Evolutionary conservation across 495 filamentous ascomycete species (phyloP).

Genomic region (Penicillium desertorum): DNA sequence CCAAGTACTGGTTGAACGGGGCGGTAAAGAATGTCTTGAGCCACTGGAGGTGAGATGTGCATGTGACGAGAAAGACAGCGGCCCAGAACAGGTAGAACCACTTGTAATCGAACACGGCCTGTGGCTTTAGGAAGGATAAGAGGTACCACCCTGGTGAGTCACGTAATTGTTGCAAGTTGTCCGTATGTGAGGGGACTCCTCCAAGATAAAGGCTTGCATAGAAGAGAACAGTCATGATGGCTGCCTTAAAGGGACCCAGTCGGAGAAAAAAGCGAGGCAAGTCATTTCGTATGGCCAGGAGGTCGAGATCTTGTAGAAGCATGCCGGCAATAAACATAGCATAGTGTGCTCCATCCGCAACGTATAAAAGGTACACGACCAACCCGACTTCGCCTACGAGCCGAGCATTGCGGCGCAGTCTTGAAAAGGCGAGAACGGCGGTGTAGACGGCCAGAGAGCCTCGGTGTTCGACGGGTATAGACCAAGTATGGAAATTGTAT

Average conservation of each 20-base stretch:
- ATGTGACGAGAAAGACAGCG: conserved; percentile 40
- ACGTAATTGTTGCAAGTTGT: conserved; percentile 19
- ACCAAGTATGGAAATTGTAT: conserved; percentile 50
- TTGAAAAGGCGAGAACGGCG: conserved; percentile 37
- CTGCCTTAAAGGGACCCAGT: conserved; percentile 39
- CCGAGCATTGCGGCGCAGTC: conserved; percentile 36
- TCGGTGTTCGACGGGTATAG: conserved; percentile 51
- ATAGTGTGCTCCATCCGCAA: conserved; percentile 44
- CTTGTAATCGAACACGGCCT: conserved; percentile 33
- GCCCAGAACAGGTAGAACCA: conserved; percentile 37
- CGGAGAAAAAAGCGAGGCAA: conserved; percentile 31
- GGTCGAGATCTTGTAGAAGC: conserved; percentile 45
- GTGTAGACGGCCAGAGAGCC: conserved; percentile 50
- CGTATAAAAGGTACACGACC: conserved; percentile 36
- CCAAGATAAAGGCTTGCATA: conserved; percentile 35
- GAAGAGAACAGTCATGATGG: conserved; percentile 48
- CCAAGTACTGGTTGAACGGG: conserved; percentile 52
- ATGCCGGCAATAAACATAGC: conserved; percentile 49
- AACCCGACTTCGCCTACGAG: conserved; percentile 41
- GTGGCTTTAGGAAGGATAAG: conserved; percentile 27
- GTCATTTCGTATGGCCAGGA: conserved; percentile 28
- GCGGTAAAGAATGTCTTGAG: conserved; percentile 37
- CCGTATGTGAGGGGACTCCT: conserved; percentile 21
- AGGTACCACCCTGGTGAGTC: conserved; percentile 28
- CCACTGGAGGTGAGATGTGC: conserved; percentile 29